phyloP scores from a whole-genome alignment of 352 stramenopile species.

The Saprolegnia parasitica region DNA sequence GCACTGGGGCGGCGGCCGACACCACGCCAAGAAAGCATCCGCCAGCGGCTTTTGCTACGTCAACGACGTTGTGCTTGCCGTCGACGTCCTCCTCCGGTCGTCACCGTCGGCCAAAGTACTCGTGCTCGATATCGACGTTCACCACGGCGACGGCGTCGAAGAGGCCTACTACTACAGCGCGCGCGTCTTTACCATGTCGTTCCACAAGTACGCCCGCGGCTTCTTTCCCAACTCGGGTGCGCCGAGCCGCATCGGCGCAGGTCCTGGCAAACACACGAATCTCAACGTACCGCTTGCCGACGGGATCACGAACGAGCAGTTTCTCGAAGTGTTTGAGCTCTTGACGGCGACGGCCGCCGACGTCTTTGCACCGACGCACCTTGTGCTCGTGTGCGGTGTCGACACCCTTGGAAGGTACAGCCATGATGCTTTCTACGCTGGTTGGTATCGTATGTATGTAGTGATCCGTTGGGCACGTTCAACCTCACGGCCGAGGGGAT shows the following conservation, averaged over 20 bases:
- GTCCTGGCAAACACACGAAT: slow-evolving; percentile 41
- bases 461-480: slow-evolving; percentile 43
- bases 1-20: slow-evolving; percentile 54
- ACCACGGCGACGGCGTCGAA: slow-evolving; percentile 57
- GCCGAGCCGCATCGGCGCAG: slow-evolving; percentile 32
- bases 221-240: slow-evolving; percentile 52
- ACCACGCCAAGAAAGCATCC: slow-evolving; percentile 51
- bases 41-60: slow-evolving; percentile 75
- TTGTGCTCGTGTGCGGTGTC: slow-evolving; percentile 69
- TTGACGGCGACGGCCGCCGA: slow-evolving; percentile 40
- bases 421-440: background rate
- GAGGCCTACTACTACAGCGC: slow-evolving; percentile 53
- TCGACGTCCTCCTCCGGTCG: slow-evolving; percentile 33
- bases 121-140: slow-evolving; percentile 55
- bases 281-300: slow-evolving; percentile 59
- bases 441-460: background rate
- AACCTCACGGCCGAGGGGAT: slow-evolving; percentile 47
- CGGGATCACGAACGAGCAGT: slow-evolving; percentile 51
- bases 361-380: slow-evolving; percentile 38
- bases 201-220: slow-evolving; percentile 42
- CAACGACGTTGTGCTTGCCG: slow-evolving; percentile 60
- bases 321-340: slow-evolving; percentile 43
- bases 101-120: slow-evolving; percentile 33
- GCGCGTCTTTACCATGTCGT: slow-evolving; percentile 49
- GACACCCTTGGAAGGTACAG: slow-evolving; percentile 44